Percentiles rank a stretch among this genome's conserved stretches.
Conservation (phyloP, 352 stramenopile species). For the Phytophthora nicotianae region DNA sequence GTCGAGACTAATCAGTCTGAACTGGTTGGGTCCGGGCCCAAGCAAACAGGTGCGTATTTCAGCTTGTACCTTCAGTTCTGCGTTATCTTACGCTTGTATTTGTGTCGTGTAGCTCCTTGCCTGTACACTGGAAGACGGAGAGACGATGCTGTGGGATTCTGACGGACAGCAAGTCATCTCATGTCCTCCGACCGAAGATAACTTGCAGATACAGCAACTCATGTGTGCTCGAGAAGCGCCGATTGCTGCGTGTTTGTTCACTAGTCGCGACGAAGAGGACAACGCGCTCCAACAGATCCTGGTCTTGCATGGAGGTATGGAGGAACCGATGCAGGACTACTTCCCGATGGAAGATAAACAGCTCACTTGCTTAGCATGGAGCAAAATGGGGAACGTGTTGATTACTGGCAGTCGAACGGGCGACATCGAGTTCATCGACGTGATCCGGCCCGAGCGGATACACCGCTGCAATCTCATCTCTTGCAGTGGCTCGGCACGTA, state of each 20-base stretch:
- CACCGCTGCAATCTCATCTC: conserved; percentile 35
- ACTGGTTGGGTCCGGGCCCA: conserved; percentile 38
- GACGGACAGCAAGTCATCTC: conserved; percentile 36
- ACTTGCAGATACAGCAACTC: conserved; percentile 33
- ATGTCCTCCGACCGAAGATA: conserved; percentile 28
- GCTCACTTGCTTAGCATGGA: conserved; percentile 45
- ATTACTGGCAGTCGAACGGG: conserved; percentile 34
- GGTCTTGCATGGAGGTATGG: conserved; percentile 39
- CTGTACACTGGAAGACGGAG: conserved; percentile 36
- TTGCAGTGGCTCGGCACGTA: conserved; percentile 15
- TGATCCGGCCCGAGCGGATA: conserved; percentile 34
- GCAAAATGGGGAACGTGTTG: conserved; percentile 29
- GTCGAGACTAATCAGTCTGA: conserved; percentile 28
- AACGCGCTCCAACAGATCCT: conserved; percentile 39
- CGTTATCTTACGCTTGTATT: conserved; percentile 4
- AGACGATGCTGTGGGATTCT: conserved; percentile 38
- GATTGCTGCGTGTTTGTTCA: conserved; percentile 39
- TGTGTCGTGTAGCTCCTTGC: conserved; percentile 31
- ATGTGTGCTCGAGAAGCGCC: conserved; percentile 41
- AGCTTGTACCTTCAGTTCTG: not conserved
- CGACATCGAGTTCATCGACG: conserved; percentile 44
- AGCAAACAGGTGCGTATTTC: conserved; percentile 35
- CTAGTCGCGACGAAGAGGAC: conserved; percentile 30
- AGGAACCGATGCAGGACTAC: conserved; percentile 44
- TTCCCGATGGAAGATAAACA: conserved; percentile 41